A percentile compares a stretch with the other conserved stretches of the same genome.
Evolutionary conservation across 495 filamentous ascomycete genomes (phyloP).

Genomic region (Eremomyces bilateralis): DNA sequence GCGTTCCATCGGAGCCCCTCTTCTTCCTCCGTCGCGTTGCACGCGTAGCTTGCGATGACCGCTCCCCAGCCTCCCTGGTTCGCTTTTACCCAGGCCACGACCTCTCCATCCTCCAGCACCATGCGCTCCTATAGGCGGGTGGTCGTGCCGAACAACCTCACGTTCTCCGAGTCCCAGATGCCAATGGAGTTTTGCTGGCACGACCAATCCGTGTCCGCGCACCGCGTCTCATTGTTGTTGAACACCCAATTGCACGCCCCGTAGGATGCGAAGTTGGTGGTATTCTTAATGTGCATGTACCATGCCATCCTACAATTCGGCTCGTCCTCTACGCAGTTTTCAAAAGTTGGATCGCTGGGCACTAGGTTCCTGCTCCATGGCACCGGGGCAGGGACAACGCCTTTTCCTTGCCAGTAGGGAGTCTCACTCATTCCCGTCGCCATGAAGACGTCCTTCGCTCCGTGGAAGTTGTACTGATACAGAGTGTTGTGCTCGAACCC

Average conservation of each 20-base stretch:
- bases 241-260: too few relatives aligned
- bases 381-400: neutral
- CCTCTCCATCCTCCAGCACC: too few relatives aligned
- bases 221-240: too few relatives aligned
- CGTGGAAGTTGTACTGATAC: slow-evolving; percentile 3
- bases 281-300: neutral
- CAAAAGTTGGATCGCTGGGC: slow-evolving; percentile 3
- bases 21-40: too few relatives aligned
- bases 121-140: too few relatives aligned
- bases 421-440: slow-evolving; percentile 2
- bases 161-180: too few relatives aligned
- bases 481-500: slow-evolving; percentile 2
- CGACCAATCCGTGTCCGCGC: too few relatives aligned
- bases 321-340: neutral
- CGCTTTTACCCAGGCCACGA: too few relatives aligned
- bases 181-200: too few relatives aligned
- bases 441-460: slow-evolving; percentile 3
- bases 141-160: too few relatives aligned
- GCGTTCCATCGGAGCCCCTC: too few relatives aligned
- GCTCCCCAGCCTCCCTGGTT: neutral
- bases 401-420: slow-evolving; percentile 4
- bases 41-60: neutral
- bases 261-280: slow-evolving; percentile 1
- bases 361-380: neutral
- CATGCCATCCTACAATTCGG: slow-evolving; percentile 2